A percentile compares a stretch with the other conserved stretches of the same genome.
Evolutionary conservation across 805 yeast genomes (phyloP).

Genomic region (Starmerella tilneyi): DNA sequence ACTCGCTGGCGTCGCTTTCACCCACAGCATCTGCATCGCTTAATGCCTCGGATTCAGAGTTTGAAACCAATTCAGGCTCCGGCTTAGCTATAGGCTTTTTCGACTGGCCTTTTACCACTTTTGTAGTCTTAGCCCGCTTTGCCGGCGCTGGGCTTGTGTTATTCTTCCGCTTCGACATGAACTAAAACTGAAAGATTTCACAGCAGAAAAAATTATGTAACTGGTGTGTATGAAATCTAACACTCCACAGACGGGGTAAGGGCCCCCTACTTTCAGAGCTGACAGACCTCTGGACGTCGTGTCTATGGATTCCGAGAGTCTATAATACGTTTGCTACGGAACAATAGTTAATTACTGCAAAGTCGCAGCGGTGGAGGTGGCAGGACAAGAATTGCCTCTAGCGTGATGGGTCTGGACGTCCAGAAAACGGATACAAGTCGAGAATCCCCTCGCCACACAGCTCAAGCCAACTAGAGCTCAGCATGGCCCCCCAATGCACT

Average conservation of each 20-base stretch:
- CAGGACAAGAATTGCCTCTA: too few relatives aligned
- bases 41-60: constrained; percentile 18
- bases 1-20: background rate
- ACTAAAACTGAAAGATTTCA: background rate
- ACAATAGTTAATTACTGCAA: too few relatives aligned
- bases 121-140: background rate
- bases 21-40: constrained; percentile 17
- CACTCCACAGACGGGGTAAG: too few relatives aligned
- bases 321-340: too few relatives aligned
- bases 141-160: background rate
- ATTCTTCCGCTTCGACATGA: background rate
- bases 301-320: too few relatives aligned
- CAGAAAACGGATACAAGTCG: too few relatives aligned
- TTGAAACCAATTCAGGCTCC: background rate
- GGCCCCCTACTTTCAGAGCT: too few relatives aligned
- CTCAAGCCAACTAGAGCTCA: too few relatives aligned
- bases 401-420: too few relatives aligned
- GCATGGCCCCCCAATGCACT: background rate
- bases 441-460: too few relatives aligned
- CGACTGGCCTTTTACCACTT: background rate
- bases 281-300: too few relatives aligned
- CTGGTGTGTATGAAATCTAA: background rate
- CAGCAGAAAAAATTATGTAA: constrained; percentile 4
- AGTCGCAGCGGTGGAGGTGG: too few relatives aligned
- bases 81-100: background rate